Conservation (phyloP, 306 rosid species). For the Casuarina equisetifolia region DNA sequence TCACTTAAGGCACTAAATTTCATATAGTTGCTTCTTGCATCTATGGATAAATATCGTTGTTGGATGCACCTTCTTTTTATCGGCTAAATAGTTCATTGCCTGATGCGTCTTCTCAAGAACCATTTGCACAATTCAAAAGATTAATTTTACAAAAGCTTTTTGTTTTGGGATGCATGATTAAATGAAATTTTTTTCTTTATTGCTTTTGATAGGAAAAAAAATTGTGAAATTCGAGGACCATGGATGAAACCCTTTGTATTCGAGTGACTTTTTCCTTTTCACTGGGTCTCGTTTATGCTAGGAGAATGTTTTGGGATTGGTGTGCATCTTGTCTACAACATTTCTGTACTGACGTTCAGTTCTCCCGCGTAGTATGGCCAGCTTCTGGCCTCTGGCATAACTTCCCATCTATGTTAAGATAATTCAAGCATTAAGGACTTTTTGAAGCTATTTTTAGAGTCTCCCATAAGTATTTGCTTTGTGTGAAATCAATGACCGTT, state of each 20-base stretch:
- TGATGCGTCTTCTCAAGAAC: background rate
- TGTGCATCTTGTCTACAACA: background rate
- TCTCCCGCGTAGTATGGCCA: background rate
- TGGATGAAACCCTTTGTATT: background rate
- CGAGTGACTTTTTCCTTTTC: background rate
- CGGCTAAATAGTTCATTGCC: background rate
- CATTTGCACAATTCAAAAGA: background rate
- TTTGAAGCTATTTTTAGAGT: background rate
- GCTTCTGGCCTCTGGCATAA: background rate
- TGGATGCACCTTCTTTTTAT: background rate
- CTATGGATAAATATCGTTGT: background rate
- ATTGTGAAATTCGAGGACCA: background rate
- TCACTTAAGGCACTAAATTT: background rate
- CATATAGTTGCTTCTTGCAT: background rate
- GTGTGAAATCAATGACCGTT: background rate
- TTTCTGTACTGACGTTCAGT: background rate
- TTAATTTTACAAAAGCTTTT: background rate
- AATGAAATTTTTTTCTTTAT: background rate
- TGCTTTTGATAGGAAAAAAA: background rate
- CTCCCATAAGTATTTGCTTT: background rate
- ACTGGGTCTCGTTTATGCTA: background rate
- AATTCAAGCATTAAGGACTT: background rate
- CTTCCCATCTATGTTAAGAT: constrained; percentile 2
- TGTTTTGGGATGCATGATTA: background rate
- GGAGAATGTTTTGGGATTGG: background rate